Evolutionary conservation across 805 yeast genomes (phyloP).

Genomic region (Scheffersomyces stipitis): DNA sequence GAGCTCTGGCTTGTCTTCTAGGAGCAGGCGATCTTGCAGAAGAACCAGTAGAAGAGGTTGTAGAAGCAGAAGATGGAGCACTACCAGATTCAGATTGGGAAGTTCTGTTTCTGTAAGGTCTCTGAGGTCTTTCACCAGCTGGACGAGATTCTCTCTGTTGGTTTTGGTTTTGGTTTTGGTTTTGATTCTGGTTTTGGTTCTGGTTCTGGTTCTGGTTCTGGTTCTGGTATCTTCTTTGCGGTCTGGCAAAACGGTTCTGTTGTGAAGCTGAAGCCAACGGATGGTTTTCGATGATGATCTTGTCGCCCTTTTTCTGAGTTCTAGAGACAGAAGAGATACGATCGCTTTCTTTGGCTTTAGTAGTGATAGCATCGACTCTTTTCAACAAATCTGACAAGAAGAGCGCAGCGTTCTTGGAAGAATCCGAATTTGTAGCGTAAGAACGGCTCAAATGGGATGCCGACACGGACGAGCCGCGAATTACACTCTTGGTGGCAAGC

Average conservation of each 20-base stretch:
- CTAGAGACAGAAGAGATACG: neutral
- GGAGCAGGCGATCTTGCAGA: neutral
- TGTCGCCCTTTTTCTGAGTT: neutral
- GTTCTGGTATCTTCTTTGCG: neutral
- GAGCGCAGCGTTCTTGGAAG: neutral
- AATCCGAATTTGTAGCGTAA: too few relatives aligned
- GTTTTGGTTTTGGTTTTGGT: neutral
- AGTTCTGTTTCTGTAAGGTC: neutral
- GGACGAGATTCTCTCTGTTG: neutral
- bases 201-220: neutral
- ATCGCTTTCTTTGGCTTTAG: conserved; percentile 8
- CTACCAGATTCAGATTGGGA: too few relatives aligned
- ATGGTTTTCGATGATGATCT: conserved; percentile 11
- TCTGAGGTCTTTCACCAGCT: neutral
- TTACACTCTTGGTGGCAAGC: too few relatives aligned
- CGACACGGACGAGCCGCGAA: too few relatives aligned
- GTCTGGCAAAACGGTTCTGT: neutral
- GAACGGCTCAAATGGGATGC: too few relatives aligned
- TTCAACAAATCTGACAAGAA: conserved; percentile 38
- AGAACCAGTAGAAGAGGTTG: neutral
- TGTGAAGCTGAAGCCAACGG: conserved; percentile 13
- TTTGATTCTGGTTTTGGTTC: neutral
- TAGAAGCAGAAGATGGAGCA: neutral
- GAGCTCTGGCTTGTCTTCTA: conserved; percentile 7
- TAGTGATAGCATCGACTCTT: conserved; percentile 34